These are phyloP conservation scores for Zizania palustris DNA, from an alignment of 202 grass and related monocot species.

Conservation along the genomic window DNA sequence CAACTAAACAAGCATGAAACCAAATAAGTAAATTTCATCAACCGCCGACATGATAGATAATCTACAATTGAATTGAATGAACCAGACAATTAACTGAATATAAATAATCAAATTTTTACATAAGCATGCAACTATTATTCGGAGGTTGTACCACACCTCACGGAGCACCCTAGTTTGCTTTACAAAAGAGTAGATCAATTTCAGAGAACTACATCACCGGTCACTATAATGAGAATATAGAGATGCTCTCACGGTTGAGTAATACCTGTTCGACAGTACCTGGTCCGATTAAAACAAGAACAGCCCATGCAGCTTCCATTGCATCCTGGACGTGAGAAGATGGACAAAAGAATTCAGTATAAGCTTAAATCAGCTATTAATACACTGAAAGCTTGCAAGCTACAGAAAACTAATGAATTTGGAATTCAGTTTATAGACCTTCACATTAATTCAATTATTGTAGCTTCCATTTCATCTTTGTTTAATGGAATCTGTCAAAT, in stretches of 20 bases:
- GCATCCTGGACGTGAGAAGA: conserved; percentile 52
- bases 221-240: background rate
- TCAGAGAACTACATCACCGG: background rate
- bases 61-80: conserved; percentile 6
- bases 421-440: background rate
- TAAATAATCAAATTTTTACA: background rate
- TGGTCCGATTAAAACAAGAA: conserved; percentile 92
- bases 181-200: background rate
- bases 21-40: conserved; percentile 31
- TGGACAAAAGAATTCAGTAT: background rate
- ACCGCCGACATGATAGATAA: background rate
- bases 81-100: conserved; percentile 5
- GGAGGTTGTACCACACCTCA: background rate
- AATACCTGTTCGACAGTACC: conserved; percentile 90
- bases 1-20: conserved; percentile 14
- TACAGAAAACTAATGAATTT: conserved; percentile 20
- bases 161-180: background rate
- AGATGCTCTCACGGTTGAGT: background rate
- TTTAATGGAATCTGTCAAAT: background rate
- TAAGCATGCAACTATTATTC: background rate
- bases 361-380: background rate
- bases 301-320: conserved; percentile 78
- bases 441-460: background rate
- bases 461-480: background rate
- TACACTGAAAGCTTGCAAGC: background rate